Base-by-base conservation (phyloP, 2,329 filamentous ascomycete species). In the Westerdykella ornata region DNA sequence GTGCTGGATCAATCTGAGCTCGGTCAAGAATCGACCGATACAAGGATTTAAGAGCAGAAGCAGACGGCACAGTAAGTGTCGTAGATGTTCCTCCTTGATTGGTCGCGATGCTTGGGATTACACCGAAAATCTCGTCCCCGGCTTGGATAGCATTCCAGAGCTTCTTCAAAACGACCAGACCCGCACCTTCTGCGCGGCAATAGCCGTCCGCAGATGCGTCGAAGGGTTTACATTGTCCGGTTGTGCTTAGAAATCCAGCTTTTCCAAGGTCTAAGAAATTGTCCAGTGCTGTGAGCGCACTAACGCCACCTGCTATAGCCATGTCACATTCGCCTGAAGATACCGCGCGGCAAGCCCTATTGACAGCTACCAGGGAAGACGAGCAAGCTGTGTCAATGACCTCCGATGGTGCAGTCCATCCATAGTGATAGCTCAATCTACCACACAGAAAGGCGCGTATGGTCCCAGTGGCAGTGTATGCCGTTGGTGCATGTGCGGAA, bases 111-210 rank as follows among this genome's bases (percentile, higher is more conserved):
- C 39, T 43, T 3, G 51, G 53, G 26, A 76, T 70, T 0, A 73
- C 63, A 6, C 64, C 75, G 1, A 70, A 43, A 20, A 79, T 69
- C 3, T 60, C 60, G 46, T 59, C 76, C 1, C 72, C 72, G 36
- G 79, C 75, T 2, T 65, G 66, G 14, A 70, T 39, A 2, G 77
- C 77, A 51, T 74, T 67, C n/a, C 67, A 60, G 2, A 77, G 54
- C 6, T 67, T 56, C 55, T 78, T 79, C 18, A 79, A 45, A 3
- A 78, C 63, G 3, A 79, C 60, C 6, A 69, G 60, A 0, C 65
- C 75, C 20, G 70, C 63, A 7, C 66, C 74, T 38, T 79, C 76
- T 2, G 63, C 73, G 12, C 76, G 69, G 44, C 73, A 76, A 45
- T 78, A 79, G 4, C 76, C 75, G 53, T 76, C 72, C 0, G 74